Percentiles rank a stretch among this genome's conserved stretches.
phyloP scores from a whole-genome alignment of 768 basidiomycete genomes.

The Collybiopsis luxurians region DNA sequence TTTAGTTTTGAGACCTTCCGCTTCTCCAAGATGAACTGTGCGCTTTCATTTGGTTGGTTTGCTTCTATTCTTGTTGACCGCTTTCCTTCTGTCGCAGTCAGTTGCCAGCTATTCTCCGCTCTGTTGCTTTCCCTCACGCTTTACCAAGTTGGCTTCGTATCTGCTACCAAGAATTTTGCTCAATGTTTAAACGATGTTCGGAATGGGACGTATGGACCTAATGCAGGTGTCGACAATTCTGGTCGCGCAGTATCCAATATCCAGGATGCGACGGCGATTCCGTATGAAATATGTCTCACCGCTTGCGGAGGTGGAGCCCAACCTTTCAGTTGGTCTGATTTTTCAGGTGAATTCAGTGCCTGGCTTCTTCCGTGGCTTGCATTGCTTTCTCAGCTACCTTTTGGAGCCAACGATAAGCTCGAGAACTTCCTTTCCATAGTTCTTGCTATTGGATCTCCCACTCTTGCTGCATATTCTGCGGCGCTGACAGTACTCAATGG shows the following conservation, averaged over 20 bases:
- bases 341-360: slow-evolving; percentile 36
- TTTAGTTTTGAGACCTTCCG: no score
- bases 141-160: no score
- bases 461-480: slow-evolving; percentile 44
- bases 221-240: neutral
- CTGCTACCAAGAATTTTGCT: neutral
- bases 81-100: no score
- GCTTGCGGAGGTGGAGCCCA: neutral
- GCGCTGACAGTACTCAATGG: slow-evolving; percentile 39
- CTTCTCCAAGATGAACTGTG: no score
- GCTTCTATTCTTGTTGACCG: no score
- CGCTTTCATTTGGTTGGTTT: no score
- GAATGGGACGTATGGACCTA: neutral
- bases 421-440: slow-evolving; percentile 43
- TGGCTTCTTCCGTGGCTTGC: slow-evolving; percentile 52
- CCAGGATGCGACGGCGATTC: neutral
- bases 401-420: slow-evolving; percentile 34
- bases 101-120: no score
- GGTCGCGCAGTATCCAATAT: neutral
- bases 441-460: slow-evolving; percentile 42
- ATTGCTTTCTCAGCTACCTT: slow-evolving; percentile 48
- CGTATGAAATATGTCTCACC: neutral
- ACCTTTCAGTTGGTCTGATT: slow-evolving; percentile 23
- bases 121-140: no score
- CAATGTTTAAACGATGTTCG: neutral